Percentiles rank a stretch among this genome's conserved stretches.
These are phyloP conservation scores for Nepenthes mirabilis DNA, from an alignment of 148 eudicot species.

Conservation along the genomic window DNA sequence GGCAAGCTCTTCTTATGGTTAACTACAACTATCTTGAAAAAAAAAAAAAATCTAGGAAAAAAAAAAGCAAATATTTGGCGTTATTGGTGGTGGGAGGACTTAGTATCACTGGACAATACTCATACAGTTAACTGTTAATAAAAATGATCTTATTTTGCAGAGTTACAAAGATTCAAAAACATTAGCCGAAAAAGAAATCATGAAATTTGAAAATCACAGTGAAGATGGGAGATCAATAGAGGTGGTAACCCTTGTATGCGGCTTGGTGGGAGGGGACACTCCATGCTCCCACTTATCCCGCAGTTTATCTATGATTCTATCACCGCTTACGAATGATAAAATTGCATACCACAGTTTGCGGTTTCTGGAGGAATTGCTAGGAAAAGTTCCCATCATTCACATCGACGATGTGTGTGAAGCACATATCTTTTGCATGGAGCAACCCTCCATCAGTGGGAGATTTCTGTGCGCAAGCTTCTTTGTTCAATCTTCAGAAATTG, in stretches of 20 bases:
- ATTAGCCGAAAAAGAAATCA: slow-evolving; percentile 29
- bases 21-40: neutral
- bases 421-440: slow-evolving; percentile 39
- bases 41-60: too few species aligned
- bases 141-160: slow-evolving; percentile 6
- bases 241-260: slow-evolving; percentile 23
- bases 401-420: slow-evolving; percentile 36
- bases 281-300: slow-evolving; percentile 8
- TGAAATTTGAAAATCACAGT: slow-evolving; percentile 2
- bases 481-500: slow-evolving; percentile 31
- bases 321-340: slow-evolving; percentile 7
- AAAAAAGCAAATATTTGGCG: too few species aligned
- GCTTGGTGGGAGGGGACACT: slow-evolving; percentile 34
- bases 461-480: slow-evolving; percentile 29
- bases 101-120: neutral
- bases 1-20: slow-evolving; percentile 1
- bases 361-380: slow-evolving; percentile 19
- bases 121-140: neutral
- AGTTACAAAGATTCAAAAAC: slow-evolving; percentile 31
- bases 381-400: slow-evolving; percentile 35
- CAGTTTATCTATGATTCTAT: slow-evolving; percentile 1
- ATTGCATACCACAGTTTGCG: slow-evolving; percentile 1
- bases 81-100: too few species aligned
- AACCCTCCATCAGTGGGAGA: slow-evolving; percentile 18
- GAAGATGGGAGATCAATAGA: slow-evolving; percentile 2